Evolutionary conservation across 2,329 filamentous ascomycete genomes (phyloP).

Genomic region (Penicillium sp.): DNA sequence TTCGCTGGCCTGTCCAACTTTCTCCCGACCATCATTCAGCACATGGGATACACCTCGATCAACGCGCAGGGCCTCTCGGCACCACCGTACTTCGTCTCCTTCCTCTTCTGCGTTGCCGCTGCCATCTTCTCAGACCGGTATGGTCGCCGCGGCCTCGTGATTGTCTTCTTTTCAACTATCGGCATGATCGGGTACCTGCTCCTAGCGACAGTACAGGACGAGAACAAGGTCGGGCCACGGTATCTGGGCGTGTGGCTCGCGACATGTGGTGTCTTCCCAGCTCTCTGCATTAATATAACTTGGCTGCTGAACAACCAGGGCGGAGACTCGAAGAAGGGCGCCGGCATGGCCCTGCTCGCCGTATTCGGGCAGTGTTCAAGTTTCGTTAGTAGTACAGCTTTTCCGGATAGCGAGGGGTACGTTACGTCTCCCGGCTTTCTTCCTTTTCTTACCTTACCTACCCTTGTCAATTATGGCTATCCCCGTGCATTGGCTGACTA

Average conservation of each 20-base stretch:
- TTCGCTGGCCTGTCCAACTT: slow-evolving; percentile 49
- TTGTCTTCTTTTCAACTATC: slow-evolving; percentile 33
- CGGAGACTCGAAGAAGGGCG: slow-evolving; percentile 31
- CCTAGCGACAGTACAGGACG: slow-evolving; percentile 32
- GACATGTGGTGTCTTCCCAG: slow-evolving; percentile 30
- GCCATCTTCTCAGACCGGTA: slow-evolving; percentile 44
- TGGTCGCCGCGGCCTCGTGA: slow-evolving; percentile 40
- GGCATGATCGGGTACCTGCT: slow-evolving; percentile 42
- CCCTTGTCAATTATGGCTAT: neutral
- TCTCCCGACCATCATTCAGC: slow-evolving; percentile 48
- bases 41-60: slow-evolving; percentile 47
- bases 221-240: slow-evolving; percentile 33
- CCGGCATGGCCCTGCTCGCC: slow-evolving; percentile 30
- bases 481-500: neutral
- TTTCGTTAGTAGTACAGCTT: slow-evolving; percentile 31
- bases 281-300: slow-evolving; percentile 30
- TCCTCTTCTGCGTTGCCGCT: slow-evolving; percentile 35
- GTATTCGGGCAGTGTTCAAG: slow-evolving; percentile 33
- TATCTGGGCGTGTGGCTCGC: slow-evolving; percentile 48
- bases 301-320: slow-evolving; percentile 35
- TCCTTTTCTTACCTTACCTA: neutral
- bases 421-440: neutral
- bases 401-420: slow-evolving; percentile 27
- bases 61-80: slow-evolving; percentile 50
- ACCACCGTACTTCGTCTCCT: slow-evolving; percentile 48